Conservation (phyloP, 495 filamentous ascomycete genomes). For the Acidiella bohemica region DNA sequence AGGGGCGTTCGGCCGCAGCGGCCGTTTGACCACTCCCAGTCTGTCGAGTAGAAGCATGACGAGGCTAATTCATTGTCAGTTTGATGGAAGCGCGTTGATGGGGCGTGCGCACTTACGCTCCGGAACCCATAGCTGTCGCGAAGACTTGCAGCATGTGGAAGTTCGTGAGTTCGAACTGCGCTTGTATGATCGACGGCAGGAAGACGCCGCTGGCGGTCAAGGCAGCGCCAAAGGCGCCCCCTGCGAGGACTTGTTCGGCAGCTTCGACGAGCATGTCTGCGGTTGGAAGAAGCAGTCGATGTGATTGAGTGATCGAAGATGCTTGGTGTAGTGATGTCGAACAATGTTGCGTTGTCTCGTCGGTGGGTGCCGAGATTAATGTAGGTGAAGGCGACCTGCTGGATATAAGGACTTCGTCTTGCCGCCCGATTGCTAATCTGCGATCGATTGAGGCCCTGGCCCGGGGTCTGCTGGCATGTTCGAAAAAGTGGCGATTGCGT, state of each 20-base stretch:
- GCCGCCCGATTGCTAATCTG: no score
- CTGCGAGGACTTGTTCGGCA: conserved; percentile 28
- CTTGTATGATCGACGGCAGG: conserved; percentile 38
- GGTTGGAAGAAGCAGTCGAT: no score
- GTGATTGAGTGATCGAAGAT: background rate
- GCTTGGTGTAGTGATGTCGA: no score
- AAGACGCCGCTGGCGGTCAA: conserved; percentile 40
- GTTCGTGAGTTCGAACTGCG: conserved; percentile 39
- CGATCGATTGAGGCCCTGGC: no score
- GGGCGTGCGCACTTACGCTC: conserved; percentile 47
- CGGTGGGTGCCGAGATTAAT: no score
- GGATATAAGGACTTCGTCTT: no score
- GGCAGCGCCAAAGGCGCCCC: conserved; percentile 42
- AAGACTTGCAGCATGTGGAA: conserved; percentile 48
- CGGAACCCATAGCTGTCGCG: conserved; percentile 38
- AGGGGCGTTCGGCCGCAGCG: background rate
- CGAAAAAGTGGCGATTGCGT: no score
- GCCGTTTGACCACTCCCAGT: conserved; percentile 1
- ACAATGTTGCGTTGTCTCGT: no score
- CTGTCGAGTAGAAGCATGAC: conserved; percentile 3
- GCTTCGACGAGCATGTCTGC: conserved; percentile 4
- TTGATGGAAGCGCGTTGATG: no score
- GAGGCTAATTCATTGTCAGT: no score
- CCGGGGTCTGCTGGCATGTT: no score
- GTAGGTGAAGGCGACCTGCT: no score